Evolutionary conservation across 441 rosid species (phyloP).

Genomic region (Aquilaria agallochum): DNA sequence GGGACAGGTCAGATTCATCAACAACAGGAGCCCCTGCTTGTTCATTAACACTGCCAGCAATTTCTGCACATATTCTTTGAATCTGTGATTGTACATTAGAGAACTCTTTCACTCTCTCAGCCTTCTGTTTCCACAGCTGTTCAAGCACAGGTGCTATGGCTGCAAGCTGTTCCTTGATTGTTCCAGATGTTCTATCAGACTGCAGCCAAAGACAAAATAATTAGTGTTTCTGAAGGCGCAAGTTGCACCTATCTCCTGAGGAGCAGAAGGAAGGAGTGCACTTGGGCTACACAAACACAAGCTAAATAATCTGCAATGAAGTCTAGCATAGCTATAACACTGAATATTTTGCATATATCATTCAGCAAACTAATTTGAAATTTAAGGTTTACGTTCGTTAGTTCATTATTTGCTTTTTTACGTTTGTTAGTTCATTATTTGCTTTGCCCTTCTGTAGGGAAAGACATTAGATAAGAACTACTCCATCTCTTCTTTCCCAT

Average conservation of each 20-base stretch:
- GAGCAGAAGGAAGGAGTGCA: no score
- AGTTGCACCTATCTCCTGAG: no score
- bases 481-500: no score
- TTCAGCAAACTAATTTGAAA: no score
- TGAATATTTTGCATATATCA: background rate
- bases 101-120: slow-evolving; percentile 87
- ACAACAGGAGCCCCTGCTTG: slow-evolving; percentile 47
- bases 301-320: background rate
- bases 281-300: background rate
- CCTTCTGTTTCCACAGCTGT: slow-evolving; percentile 90
- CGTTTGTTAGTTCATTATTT: no score
- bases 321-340: background rate
- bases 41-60: slow-evolving; percentile 64
- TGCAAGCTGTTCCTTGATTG: slow-evolving; percentile 93
- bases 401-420: no score
- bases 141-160: slow-evolving; percentile 92
- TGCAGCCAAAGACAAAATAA: slow-evolving; percentile 28
- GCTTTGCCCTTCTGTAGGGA: no score
- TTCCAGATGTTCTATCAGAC: slow-evolving; percentile 81
- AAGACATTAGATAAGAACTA: no score
- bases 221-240: no score
- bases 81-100: slow-evolving; percentile 83
- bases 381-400: no score
- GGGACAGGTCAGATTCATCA: slow-evolving; percentile 83
- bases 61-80: slow-evolving; percentile 89